Percentiles rank a stretch among this genome's conserved stretches.
Evolutionary conservation across 2,329 filamentous ascomycete genomes (phyloP).

Genomic region (Leptographium galeiforme): DNA sequence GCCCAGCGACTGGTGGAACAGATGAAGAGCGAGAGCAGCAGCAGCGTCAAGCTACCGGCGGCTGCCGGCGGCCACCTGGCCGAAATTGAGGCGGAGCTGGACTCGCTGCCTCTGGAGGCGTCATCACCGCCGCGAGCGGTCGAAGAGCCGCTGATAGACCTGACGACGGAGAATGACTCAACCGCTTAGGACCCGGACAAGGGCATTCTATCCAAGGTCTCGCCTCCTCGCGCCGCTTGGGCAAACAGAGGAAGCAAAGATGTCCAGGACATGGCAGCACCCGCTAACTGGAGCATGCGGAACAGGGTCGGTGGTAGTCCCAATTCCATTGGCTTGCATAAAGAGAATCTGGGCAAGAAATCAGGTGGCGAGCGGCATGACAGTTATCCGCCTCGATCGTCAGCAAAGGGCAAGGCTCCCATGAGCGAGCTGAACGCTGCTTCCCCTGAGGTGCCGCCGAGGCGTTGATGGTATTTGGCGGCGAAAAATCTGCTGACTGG

Average conservation of each 20-base stretch:
- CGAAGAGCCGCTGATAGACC: not conserved
- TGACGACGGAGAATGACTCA: not conserved
- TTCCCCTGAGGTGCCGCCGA: no score
- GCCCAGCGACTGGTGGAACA: slow-evolving; percentile 39
- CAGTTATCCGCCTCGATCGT: no score
- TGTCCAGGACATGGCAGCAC: not conserved
- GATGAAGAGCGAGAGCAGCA: slow-evolving; percentile 28
- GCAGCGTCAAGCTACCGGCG: slow-evolving; percentile 9
- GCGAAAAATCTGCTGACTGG: no score
- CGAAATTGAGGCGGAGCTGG: not conserved
- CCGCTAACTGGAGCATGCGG: not conserved
- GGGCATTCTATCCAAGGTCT: not conserved
- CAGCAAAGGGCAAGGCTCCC: no score
- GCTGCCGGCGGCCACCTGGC: slow-evolving; percentile 2
- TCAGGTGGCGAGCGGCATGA: not conserved
- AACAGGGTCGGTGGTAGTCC: not conserved
- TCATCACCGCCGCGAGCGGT: not conserved
- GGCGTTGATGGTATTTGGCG: no score
- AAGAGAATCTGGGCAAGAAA: not conserved
- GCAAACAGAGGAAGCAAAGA: not conserved
- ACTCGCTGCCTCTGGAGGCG: not conserved
- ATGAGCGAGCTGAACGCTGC: no score
- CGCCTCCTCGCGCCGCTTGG: not conserved
- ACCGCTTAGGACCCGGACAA: slow-evolving; percentile 7
- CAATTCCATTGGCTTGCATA: not conserved